Base-by-base conservation (phyloP, 768 basidiomycete genomes). In the Calocybe indica region DNA sequence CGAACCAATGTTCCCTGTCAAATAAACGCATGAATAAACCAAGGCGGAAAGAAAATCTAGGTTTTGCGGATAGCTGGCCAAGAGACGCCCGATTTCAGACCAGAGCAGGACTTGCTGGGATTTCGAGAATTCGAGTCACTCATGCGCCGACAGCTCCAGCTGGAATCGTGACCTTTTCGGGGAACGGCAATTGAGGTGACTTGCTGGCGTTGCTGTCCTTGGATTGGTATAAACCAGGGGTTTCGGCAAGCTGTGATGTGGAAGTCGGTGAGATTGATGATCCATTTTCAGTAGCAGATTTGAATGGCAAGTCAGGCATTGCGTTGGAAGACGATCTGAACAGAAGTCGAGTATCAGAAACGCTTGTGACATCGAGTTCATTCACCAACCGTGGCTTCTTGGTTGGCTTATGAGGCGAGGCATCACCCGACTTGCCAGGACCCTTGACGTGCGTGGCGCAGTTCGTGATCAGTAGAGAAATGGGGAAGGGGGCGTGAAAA, bases 331-430 rank as follows among this genome's bases (percentile, higher is more conserved):
- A 81, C 62, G 22, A 22, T 22, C 78, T 81, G 60, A 57, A 58
- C 59, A 57, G 58, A 57, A 56, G 49, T 58, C 44, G 45, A 47
- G 51, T 40, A 52, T 63, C 54, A 60, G 58, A 46, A 56, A 58
- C 49, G 52, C 61, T 56, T 66, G 59, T n/a, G 31, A 43, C 10
- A 32, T 30, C 6, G 42, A 6, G 5, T 30, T 43, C 30, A 4
- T 5, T 52, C 42, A 82, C 82, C 69, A 70, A 88, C 85, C 84
- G 83, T 79, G 79, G 78, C 62, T 83, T 85, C 74, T 88, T 88
- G 59, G 83, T 83, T n/a, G 86, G 85, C 67, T 80, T 70, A 50
- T 88, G 85, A 7, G 83, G 77, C 5, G 83, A 81, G 5, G 75
- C 67, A 51, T 83, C 74, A 52, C 65, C 74, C 31, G 82, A 77